A percentile compares a stretch with the other conserved stretches of the same genome.
These are phyloP conservation scores for Pseudogymnoascus sp. DNA, from an alignment of 2,329 filamentous ascomycete genomes.

Conservation along the genomic window DNA sequence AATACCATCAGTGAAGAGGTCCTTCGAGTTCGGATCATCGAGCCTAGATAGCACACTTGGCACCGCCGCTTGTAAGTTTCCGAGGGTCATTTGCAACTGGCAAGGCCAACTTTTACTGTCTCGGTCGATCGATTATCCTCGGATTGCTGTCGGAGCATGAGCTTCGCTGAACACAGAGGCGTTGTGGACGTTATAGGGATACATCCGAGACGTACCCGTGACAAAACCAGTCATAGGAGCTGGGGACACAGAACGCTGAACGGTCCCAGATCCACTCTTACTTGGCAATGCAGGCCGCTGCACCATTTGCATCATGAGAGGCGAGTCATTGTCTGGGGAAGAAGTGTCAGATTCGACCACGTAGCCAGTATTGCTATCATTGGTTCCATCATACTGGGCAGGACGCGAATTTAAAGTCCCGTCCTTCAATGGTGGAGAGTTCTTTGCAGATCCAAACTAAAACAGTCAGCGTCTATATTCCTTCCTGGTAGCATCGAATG, in stretches of 20 bases:
- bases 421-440: constrained; percentile 44
- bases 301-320: constrained; percentile 22
- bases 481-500: constrained; percentile 29
- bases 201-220: constrained; percentile 38
- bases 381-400: constrained; percentile 38
- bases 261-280: constrained; percentile 28
- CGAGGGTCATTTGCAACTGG: not conserved
- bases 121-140: constrained; percentile 21
- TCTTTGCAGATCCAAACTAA: constrained; percentile 57
- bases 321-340: constrained; percentile 18
- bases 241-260: constrained; percentile 35
- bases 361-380: constrained; percentile 28
- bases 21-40: not conserved
- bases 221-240: constrained; percentile 40
- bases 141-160: constrained; percentile 32
- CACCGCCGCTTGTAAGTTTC: not conserved
- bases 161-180: constrained; percentile 29
- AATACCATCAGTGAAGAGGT: constrained; percentile 8
- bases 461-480: constrained; percentile 35
- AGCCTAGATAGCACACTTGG: not conserved
- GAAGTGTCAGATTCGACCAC: constrained; percentile 23
- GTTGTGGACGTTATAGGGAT: constrained; percentile 27
- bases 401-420: constrained; percentile 34
- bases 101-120: not conserved
- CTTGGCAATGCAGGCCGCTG: constrained; percentile 30